Conservation (phyloP, 1,284 basidiomycete species). For the Phylloporus sp. region DNA sequence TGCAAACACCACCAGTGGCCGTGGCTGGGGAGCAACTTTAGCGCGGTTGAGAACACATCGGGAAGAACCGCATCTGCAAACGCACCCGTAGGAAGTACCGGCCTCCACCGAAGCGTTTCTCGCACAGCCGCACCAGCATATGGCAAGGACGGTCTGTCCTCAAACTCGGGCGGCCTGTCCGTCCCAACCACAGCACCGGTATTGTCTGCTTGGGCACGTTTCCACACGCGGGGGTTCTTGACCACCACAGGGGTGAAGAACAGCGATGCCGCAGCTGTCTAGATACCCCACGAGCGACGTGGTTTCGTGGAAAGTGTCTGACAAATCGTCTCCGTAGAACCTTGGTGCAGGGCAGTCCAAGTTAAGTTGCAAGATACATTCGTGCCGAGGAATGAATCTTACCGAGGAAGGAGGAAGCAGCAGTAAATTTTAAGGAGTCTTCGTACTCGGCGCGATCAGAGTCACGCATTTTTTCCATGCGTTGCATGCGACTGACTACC, state of each 20-base stretch:
- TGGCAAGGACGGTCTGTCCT: no score
- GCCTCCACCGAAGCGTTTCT: conserved; percentile 42
- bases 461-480: conserved; percentile 1
- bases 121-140: conserved; percentile 41
- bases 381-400: not conserved
- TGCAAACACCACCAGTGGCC: conserved; percentile 22
- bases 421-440: not conserved
- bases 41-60: not conserved
- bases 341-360: no score
- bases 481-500: not conserved
- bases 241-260: no score
- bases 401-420: conserved; percentile 2
- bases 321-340: no score
- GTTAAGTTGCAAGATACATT: no score
- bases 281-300: no score
- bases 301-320: no score
- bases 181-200: no score
- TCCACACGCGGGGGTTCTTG: no score
- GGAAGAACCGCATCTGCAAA: conserved; percentile 22
- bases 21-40: conserved; percentile 28
- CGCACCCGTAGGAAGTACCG: conserved; percentile 8
- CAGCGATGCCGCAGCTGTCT: no score
- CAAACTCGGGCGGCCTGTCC: no score
- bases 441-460: not conserved
- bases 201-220: no score